Evolutionary conservation across 2,329 filamentous ascomycete species (phyloP).

Genomic region (Sporothrix luriei): DNA sequence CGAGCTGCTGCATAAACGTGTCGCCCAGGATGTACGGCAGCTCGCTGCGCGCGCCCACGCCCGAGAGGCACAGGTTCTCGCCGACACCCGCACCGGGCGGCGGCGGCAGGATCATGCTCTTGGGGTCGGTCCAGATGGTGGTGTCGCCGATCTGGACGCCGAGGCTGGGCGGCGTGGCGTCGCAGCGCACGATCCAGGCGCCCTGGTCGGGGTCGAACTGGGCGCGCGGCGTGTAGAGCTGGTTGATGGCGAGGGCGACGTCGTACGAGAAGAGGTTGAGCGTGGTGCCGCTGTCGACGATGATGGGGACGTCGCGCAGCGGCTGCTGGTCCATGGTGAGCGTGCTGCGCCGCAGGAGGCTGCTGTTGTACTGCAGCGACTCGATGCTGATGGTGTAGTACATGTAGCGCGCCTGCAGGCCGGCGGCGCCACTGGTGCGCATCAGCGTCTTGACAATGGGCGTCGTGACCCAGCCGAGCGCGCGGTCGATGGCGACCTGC

Average conservation of each 20-base stretch:
- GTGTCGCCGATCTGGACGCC: slow-evolving; percentile 41
- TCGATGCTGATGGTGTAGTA: slow-evolving; percentile 41
- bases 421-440: not conserved
- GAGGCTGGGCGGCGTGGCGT: slow-evolving; percentile 40
- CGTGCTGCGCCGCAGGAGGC: slow-evolving; percentile 9
- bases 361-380: slow-evolving; percentile 37
- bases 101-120: slow-evolving; percentile 43
- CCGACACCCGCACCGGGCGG: slow-evolving; percentile 33
- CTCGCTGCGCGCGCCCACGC: slow-evolving; percentile 34
- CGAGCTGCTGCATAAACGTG: slow-evolving; percentile 38
- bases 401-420: slow-evolving; percentile 39
- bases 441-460: slow-evolving; percentile 38
- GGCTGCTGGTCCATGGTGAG: slow-evolving; percentile 29
- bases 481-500: slow-evolving; percentile 37
- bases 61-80: slow-evolving; percentile 40
- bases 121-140: slow-evolving; percentile 40
- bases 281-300: slow-evolving; percentile 44
- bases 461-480: slow-evolving; percentile 38
- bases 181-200: slow-evolving; percentile 40
- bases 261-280: slow-evolving; percentile 42
- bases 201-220: slow-evolving; percentile 35
- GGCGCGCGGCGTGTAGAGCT: slow-evolving; percentile 39
- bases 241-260: slow-evolving; percentile 41
- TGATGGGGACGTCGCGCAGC: slow-evolving; percentile 32
- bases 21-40: slow-evolving; percentile 38